Evolutionary conservation across 2,329 filamentous ascomycete genomes (phyloP).

Genomic region (Fusarium sp.): DNA sequence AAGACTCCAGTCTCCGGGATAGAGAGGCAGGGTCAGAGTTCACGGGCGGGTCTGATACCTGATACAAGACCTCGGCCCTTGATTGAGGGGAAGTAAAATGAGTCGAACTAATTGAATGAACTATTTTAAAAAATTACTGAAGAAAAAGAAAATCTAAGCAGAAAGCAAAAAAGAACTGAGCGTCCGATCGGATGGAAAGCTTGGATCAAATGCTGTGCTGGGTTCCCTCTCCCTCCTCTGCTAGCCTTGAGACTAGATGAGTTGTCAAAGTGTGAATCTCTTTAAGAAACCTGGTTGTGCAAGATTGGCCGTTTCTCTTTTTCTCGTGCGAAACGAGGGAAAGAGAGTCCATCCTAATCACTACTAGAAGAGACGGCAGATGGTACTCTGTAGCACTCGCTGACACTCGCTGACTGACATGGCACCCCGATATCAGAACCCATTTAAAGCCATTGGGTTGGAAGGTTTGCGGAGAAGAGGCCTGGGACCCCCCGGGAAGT

Average conservation of each 20-base stretch:
- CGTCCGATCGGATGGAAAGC: conserved; percentile 25
- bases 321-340: conserved; percentile 29
- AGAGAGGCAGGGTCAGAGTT: conserved; percentile 13
- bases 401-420: not conserved
- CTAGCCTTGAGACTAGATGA: conserved; percentile 37
- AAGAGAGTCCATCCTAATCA: too few relatives aligned
- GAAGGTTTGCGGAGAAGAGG: conserved; percentile 16
- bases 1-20: conserved; percentile 10
- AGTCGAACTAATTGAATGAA: not conserved
- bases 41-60: conserved; percentile 13
- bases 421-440: conserved; percentile 24
- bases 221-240: not conserved
- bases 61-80: conserved; percentile 1
- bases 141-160: not conserved
- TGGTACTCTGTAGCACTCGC: too few relatives aligned
- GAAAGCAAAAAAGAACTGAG: conserved; percentile 1
- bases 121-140: not conserved
- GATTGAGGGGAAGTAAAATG: not conserved
- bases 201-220: conserved; percentile 29
- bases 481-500: not conserved
- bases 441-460: conserved; percentile 23
- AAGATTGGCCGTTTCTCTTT: conserved; percentile 35
- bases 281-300: conserved; percentile 31
- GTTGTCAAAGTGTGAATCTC: conserved; percentile 37
- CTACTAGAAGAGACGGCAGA: too few relatives aligned